Conservation (phyloP, 164 flowering plant species). For the Berberis vulgaris region DNA sequence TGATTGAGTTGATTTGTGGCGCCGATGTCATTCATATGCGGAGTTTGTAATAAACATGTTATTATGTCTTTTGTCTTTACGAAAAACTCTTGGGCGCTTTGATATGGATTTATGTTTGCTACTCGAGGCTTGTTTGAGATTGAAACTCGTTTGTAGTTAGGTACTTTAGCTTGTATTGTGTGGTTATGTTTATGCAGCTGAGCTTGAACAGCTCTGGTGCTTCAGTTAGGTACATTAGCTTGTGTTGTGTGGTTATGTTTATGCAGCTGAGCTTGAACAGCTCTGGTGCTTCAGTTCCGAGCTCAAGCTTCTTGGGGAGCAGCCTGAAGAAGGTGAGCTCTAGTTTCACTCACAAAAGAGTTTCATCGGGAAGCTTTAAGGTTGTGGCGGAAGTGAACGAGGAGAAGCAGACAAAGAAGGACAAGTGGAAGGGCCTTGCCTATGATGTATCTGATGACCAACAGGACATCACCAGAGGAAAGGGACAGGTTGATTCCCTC, state of each 20-base stretch:
- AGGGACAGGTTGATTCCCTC: constrained; percentile 45
- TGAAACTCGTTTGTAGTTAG: too few species aligned
- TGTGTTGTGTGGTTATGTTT: constrained; percentile 5
- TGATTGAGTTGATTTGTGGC: too few species aligned
- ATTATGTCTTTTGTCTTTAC: too few species aligned
- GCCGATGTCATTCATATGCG: too few species aligned
- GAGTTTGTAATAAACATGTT: too few species aligned
- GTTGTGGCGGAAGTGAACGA: constrained; percentile 34
- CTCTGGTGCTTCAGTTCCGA: constrained; percentile 24
- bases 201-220: background rate
- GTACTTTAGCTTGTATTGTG: too few species aligned
- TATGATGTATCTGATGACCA: constrained; percentile 47
- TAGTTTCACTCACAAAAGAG: constrained; percentile 8
- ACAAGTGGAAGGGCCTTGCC: constrained; percentile 49
- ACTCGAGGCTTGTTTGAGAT: too few species aligned
- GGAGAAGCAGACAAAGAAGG: constrained; percentile 32
- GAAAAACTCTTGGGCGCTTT: too few species aligned
- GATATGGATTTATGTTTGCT: too few species aligned
- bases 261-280: constrained; percentile 35
- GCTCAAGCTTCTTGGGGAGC: constrained; percentile 41
- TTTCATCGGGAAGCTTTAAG: constrained; percentile 16
- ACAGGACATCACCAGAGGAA: constrained; percentile 53
- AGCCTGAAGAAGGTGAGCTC: constrained; percentile 40
- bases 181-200: background rate
- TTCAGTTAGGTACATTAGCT: background rate